phyloP scores from a whole-genome alignment of 805 yeast species.

The Lachancea cidri region DNA sequence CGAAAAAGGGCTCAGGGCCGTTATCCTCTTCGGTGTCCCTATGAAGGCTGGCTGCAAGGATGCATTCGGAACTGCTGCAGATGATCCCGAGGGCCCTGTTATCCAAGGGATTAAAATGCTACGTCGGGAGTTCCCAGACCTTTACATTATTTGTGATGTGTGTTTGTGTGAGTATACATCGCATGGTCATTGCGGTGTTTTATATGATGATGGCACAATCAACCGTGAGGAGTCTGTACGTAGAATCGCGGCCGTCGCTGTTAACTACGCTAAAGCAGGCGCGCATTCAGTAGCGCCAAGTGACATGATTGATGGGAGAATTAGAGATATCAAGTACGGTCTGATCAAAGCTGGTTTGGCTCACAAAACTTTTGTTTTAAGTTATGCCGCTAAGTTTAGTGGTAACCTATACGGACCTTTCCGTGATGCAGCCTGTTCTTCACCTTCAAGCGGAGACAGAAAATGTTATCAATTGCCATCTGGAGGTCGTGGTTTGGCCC shows the following conservation, averaged over 20 bases:
- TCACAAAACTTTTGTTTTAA: constrained; percentile 83
- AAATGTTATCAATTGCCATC: constrained; percentile 90
- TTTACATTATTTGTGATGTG: constrained; percentile 89
- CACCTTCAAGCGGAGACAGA: constrained; percentile 88
- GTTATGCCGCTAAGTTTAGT: constrained; percentile 90
- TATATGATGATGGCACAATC: constrained; percentile 81
- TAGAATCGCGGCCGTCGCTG: constrained; percentile 91
- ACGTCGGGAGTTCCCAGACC: constrained; percentile 63
- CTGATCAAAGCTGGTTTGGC: constrained; percentile 77
- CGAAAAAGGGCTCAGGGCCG: constrained; percentile 76
- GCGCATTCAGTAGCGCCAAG: constrained; percentile 95
- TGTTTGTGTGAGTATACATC: constrained; percentile 94
- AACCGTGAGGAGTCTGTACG: constrained; percentile 69
- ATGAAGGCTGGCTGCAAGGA: constrained; percentile 73
- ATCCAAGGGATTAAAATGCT: constrained; percentile 69
- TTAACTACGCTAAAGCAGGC: constrained; percentile 92
- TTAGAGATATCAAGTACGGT: constrained; percentile 80
- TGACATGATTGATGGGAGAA: constrained; percentile 96
- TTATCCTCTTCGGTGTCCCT: constrained; percentile 90
- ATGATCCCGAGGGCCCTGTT: constrained; percentile 95
- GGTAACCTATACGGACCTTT: constrained; percentile 95
- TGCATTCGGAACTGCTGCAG: constrained; percentile 80
- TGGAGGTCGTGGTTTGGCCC: constrained; percentile 89
- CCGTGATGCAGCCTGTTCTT: constrained; percentile 93
- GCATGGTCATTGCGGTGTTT: constrained; percentile 97